Evolutionary conservation across 2,329 filamentous ascomycete species (phyloP), one percentile per base, ranked within the genome.

Genomic region (Alternaria metachromatica): DNA sequence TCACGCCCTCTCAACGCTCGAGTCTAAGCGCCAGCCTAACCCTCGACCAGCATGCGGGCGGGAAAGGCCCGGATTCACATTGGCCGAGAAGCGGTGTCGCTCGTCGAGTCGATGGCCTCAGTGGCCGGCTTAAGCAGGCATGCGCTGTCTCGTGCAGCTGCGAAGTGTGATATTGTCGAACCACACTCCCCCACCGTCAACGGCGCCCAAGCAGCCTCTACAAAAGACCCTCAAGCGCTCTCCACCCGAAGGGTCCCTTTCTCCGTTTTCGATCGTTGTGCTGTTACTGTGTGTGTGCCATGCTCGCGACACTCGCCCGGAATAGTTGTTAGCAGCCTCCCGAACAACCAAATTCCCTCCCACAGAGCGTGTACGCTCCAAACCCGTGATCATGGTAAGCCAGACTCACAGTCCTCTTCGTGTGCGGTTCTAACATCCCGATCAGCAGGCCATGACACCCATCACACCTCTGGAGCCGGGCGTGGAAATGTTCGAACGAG

Each of bases 401-500:
- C 46, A 23, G 5, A 55, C n/a, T 44, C 58, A 20, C 55, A 23
- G 23, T 58, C 33, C 26, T 11, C 45, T 63, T 65, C 65, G 64
- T 62, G 43, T 67, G 20, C 60, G 28, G 26, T 58, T 46, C 73
- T 79, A 44, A 79, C 68, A 18, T 55, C 49, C 58, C 43, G 30
- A 25, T 15, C 65, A 83, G 82, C 81, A 80, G 79, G 80, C 78
- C 78, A 80, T 82, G 76, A 82, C 81, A 58, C 82, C 82, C 58
- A 78, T 80, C 51, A 81, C 81, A 65, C 81, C 82, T 63, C 74
- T 82, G 67, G 80, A 82, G 68, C 70, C 78, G 54, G 78, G 78
- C 60, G 78, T 81, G 46, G 82, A 84, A 66, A 82, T 86, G 84
- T 86, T 84, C 76, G 80, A 83, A 68, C 81, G 81, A 70, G 80